phyloP scores from a whole-genome alignment of 345 rosid genomes.

The Linum trigynum region DNA sequence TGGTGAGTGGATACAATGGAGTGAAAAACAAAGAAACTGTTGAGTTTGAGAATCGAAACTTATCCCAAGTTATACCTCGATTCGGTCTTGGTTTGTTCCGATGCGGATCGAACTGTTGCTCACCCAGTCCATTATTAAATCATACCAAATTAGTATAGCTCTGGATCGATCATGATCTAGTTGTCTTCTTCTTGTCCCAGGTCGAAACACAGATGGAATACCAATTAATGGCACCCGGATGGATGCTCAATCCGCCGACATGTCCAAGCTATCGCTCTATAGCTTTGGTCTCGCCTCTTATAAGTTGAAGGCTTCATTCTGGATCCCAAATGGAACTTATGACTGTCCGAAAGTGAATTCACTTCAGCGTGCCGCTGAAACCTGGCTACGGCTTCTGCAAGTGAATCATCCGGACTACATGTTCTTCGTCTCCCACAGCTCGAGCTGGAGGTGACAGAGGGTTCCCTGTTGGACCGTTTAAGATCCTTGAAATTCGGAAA shows the following conservation, averaged over 20 bases:
- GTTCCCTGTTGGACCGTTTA: neutral
- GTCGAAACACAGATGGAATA: conserved; percentile 30
- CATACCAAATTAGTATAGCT: neutral
- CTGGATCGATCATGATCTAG: neutral
- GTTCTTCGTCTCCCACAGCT: conserved; percentile 39
- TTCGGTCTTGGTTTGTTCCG: too few species aligned
- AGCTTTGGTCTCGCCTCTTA: conserved; percentile 69
- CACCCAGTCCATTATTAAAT: too few species aligned
- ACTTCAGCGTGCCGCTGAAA: conserved; percentile 38
- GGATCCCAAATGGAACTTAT: conserved; percentile 34
- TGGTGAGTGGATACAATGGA: too few species aligned
- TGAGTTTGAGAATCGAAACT: neutral
- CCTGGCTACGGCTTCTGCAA: conserved; percentile 35
- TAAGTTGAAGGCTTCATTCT: conserved; percentile 51
- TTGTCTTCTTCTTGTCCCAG: conserved; percentile 6
- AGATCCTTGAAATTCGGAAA: neutral
- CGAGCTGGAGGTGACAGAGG: conserved; percentile 30
- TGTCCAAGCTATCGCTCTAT: conserved; percentile 40
- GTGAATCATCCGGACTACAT: conserved; percentile 49
- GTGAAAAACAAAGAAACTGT: too few species aligned
- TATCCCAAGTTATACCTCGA: too few species aligned
- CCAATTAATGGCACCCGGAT: conserved; percentile 18
- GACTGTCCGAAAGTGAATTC: conserved; percentile 32
- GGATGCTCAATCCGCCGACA: conserved; percentile 28
- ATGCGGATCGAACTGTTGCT: too few species aligned